Evolutionary conservation across 2,329 filamentous ascomycete species (phyloP).

Genomic region (Penicillium sp.): DNA sequence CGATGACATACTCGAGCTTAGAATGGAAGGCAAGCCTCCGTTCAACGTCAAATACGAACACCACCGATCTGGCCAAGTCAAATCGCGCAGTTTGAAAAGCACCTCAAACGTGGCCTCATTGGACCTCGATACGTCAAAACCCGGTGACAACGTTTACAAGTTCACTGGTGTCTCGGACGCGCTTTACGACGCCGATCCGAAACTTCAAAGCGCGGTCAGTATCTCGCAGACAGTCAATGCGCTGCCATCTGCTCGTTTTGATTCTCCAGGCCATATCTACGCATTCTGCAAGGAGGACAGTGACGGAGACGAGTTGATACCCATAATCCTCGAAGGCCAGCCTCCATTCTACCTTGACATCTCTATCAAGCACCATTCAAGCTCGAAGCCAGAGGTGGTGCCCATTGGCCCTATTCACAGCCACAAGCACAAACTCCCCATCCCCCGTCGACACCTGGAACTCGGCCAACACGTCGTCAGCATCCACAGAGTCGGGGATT

Average conservation of each 20-base stretch:
- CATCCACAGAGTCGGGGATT: constrained; percentile 85
- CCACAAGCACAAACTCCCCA: constrained; percentile 71
- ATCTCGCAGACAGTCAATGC: constrained; percentile 81
- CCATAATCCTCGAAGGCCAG: constrained; percentile 75
- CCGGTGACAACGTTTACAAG: constrained; percentile 80
- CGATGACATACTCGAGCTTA: constrained; percentile 80
- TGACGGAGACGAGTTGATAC: constrained; percentile 78
- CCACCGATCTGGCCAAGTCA: constrained; percentile 62
- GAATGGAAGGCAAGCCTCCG: constrained; percentile 74
- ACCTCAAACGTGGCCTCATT: constrained; percentile 73
- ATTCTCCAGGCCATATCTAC: constrained; percentile 84
- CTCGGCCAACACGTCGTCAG: constrained; percentile 86
- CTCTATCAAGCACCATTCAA: constrained; percentile 87
- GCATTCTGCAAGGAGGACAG: constrained; percentile 89
- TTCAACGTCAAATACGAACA: constrained; percentile 81
- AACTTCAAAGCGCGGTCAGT: constrained; percentile 61
- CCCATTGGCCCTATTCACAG: constrained; percentile 74
- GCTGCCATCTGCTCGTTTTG: constrained; percentile 76
- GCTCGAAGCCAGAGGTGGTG: constrained; percentile 73
- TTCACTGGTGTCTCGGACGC: constrained; percentile 80
- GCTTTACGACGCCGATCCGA: constrained; percentile 73
- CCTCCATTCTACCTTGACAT: constrained; percentile 89
- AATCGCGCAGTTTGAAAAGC: constrained; percentile 69
- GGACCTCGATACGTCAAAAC: constrained; percentile 77
- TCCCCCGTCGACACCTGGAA: constrained; percentile 79